Base-by-base conservation (phyloP, 768 basidiomycete genomes). In the Collybiopsis confluens region DNA sequence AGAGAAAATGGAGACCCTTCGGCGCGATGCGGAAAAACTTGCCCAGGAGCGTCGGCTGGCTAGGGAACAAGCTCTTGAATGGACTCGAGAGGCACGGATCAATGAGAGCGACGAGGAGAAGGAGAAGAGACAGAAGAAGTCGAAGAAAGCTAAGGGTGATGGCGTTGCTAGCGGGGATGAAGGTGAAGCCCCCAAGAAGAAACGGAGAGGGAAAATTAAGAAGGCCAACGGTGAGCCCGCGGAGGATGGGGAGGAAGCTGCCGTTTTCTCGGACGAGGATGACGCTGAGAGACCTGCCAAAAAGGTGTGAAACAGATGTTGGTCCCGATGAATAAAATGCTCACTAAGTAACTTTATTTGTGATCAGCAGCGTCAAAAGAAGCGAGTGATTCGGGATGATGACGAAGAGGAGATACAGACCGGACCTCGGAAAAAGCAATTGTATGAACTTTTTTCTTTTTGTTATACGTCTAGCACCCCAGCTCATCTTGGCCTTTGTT, bases 81-180 rank as follows among this genome's bases (percentile, higher is more conserved):
- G 89, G 89, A 85, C 84, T 18, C 69, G 80, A 40, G 83, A 87
- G 54, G 79, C 81, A 11, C 78, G 79, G 58, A 78, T 83, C 60
- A 73, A 76, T 69, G 86, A 79, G 28, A 85, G 87, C 61, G 88
- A 90, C 37, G 92, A 93, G 55, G 92, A 94, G 60, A 80, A 81
- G 45, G 90, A 91, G 65, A 76, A 77, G 46, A 81, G 77, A 57
- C 69, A 74, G 4, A 82, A 81, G 63, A 85, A 84, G 58, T 59
- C 73, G 2, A 75, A 71, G 56, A 82, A 73, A 65, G 77, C 79
- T 58, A 76, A 81, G 61, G 76, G 75, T 47, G 79, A 77, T 3
- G 79, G 18, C 6, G 24, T 38, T 28, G 52, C 73, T 47, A 69
- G 66, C 18, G 77, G 79, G 48, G 80, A 80, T 8, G 82, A 85